phyloP scores from a whole-genome alignment of 2,329 filamentous ascomycete genomes.

The Aspergillus piperis region DNA sequence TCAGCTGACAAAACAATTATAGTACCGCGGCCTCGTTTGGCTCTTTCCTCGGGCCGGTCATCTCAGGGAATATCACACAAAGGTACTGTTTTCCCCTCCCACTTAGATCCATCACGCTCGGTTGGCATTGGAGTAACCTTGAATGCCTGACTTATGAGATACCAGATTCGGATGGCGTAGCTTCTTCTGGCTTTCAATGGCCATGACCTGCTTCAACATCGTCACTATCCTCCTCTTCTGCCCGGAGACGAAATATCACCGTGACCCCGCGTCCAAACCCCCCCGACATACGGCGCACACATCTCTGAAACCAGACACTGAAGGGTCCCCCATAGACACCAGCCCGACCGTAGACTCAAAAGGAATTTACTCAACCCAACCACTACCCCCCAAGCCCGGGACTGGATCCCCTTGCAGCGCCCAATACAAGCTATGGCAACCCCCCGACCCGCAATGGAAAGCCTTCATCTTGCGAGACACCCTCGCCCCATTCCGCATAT shows the following conservation, averaged over 20 bases:
- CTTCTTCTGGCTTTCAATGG: slow-evolving; percentile 14
- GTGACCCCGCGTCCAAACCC: background rate
- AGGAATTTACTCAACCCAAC: background rate
- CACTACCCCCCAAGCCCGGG: background rate
- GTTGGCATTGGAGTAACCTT: too few species aligned
- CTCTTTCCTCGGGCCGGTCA: background rate
- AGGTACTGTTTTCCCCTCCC: background rate
- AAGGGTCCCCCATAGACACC: background rate
- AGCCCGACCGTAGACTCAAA: background rate
- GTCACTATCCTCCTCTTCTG: background rate
- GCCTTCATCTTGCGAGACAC: slow-evolving; percentile 3
- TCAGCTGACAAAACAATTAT: too few species aligned
- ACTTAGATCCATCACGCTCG: too few species aligned
- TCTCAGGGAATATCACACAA: background rate
- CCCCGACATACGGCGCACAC: background rate
- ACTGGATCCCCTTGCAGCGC: background rate
- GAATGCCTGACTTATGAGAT: background rate
- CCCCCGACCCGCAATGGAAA: slow-evolving; percentile 3
- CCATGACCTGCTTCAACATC: slow-evolving; percentile 4
- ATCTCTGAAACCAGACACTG: background rate
- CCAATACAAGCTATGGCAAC: slow-evolving; percentile 3
- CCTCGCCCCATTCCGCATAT: background rate
- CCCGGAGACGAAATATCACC: slow-evolving; percentile 9
- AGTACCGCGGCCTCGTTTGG: background rate
- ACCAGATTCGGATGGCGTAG: slow-evolving; percentile 11